Base-by-base conservation (phyloP, 331 rosid species). In the Prunus yedoensis region DNA sequence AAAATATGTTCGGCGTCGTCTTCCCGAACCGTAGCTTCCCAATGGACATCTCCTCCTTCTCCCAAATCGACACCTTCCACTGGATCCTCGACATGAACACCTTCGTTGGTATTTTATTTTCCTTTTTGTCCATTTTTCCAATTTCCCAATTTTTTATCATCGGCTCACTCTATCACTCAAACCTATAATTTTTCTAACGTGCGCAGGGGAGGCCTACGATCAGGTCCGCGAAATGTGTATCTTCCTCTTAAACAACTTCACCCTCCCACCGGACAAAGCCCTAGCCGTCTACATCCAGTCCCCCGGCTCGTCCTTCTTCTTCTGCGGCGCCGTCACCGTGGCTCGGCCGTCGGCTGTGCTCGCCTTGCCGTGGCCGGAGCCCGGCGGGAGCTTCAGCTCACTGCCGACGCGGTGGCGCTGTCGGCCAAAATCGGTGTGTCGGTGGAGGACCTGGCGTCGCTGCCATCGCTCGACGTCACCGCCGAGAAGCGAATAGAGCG, bases 71-170 rank as follows among this genome's bases (percentile, higher is more conserved):
- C 77, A 90, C 96, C 68, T 87, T 85, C 84, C 99, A 95, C 69
- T 95, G 99, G 99, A 18, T 95, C 59, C 97, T 95, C 79, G 97
- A 92, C 88, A 89, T 95, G 98, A 94, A 91, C 87, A 83, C 89
- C 49, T 89, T 92, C 85, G 96, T 90, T 17, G 97, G 97, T 91
- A 87, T 45, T 41, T 3, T 47, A 0, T 4, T 43, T 15, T 17
- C 41, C 16, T 10, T 11, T 12, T 10, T 6, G 0, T 35, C 52
- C 52, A 32, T 32, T 32, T 32, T 14, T 11, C 13, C 51, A 8
- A 1, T 30, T 30, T 30, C 2, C 5, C 13, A 1, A 2, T 56
- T 66, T 13, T 21, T 20, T 58, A 4, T 51, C 27, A 10, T 46
- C 23, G 71, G 71, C 75, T 62, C 21, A 67, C 21, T 3, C 15